Evolutionary conservation across 805 yeast genomes (phyloP).

Genomic region (Metschnikowia amazonensis): DNA sequence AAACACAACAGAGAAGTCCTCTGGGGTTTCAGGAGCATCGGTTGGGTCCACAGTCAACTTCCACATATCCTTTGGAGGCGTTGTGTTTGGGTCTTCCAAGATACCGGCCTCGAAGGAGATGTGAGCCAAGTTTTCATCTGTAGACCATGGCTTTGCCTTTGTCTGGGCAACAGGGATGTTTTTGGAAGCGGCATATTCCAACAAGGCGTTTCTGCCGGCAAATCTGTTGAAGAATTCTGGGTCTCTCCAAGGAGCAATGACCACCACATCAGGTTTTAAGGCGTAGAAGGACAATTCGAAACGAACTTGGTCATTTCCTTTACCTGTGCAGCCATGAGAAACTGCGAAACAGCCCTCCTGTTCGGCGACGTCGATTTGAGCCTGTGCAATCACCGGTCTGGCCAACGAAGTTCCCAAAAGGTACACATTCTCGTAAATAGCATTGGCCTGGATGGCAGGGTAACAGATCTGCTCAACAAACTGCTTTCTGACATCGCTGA

Average conservation of each 20-base stretch:
- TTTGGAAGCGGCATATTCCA: slow-evolving; percentile 90
- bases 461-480: slow-evolving; percentile 87
- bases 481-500: slow-evolving; percentile 91
- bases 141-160: slow-evolving; percentile 99
- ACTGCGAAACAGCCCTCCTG: slow-evolving; percentile 98
- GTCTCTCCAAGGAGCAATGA: slow-evolving; percentile 99
- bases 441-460: slow-evolving; percentile 98
- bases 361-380: slow-evolving; percentile 96
- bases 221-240: slow-evolving; percentile 92
- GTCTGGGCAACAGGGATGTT: slow-evolving; percentile 95
- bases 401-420: slow-evolving; percentile 96
- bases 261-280: slow-evolving; percentile 92
- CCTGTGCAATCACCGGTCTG: slow-evolving; percentile 97
- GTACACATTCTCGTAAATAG: slow-evolving; percentile 96
- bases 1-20: slow-evolving; percentile 78
- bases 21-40: slow-evolving; percentile 94
- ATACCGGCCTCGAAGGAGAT: slow-evolving; percentile 99
- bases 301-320: slow-evolving; percentile 99
- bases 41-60: slow-evolving; percentile 92
- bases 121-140: slow-evolving; percentile 98
- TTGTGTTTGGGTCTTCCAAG: slow-evolving; percentile 95
- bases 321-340: slow-evolving; percentile 99
- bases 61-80: slow-evolving; percentile 99
- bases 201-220: slow-evolving; percentile 95
- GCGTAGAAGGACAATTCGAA: slow-evolving; percentile 97